Evolutionary conservation across 2,329 filamentous ascomycete species (phyloP).

Genomic region (Colletotrichum tamarilloi): DNA sequence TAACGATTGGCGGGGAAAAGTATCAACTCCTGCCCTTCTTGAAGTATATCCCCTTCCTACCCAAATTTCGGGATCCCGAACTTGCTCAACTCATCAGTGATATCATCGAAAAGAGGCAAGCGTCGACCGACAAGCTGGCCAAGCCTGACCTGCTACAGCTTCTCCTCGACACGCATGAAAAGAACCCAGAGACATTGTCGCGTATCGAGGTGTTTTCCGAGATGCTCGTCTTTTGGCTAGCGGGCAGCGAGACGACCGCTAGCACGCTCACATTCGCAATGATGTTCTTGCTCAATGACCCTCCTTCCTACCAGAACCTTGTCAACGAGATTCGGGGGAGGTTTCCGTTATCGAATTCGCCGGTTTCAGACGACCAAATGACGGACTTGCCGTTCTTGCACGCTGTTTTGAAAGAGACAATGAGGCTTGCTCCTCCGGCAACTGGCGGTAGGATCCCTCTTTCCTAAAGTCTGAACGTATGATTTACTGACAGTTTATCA

Average conservation of each 20-base stretch:
- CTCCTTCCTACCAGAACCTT: neutral
- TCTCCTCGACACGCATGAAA: neutral
- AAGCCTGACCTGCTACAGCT: neutral
- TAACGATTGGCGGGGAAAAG: neutral
- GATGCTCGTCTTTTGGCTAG: neutral
- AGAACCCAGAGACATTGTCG: neutral
- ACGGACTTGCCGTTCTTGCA: neutral
- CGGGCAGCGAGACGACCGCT: neutral
- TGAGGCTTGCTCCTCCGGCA: neutral
- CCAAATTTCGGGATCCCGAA: neutral
- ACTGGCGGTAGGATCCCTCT: neutral
- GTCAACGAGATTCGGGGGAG: neutral
- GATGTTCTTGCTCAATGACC: neutral
- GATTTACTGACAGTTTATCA: neutral
- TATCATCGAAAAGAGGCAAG: neutral
- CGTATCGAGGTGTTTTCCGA: neutral
- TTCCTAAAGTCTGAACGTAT: neutral
- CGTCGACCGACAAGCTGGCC: neutral
- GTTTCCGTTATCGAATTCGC: neutral
- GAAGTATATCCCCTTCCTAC: constrained; percentile 10
- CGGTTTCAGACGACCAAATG: neutral
- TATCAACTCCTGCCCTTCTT: constrained; percentile 15
- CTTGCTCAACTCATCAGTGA: neutral
- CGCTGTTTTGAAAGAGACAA: neutral
- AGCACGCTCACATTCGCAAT: neutral